Conservation (phyloP, 2,329 filamentous ascomycete genomes). For the Fusarium sp. region DNA sequence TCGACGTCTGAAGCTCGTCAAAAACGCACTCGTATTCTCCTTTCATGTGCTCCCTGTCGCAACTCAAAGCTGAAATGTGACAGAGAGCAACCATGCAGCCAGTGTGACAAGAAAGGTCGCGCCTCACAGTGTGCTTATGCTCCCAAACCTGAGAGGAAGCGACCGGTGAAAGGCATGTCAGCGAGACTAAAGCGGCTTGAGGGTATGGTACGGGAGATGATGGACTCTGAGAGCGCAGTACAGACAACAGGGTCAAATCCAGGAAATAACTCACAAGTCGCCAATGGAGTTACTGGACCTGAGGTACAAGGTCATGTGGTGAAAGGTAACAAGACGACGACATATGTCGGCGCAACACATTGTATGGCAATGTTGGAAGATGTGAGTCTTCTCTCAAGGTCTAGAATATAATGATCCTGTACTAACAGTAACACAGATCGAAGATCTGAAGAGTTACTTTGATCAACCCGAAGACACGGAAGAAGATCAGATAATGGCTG, state of each 20-base stretch:
- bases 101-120: conserved; percentile 63
- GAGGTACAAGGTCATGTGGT: conserved; percentile 56
- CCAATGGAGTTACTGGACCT: conserved; percentile 37
- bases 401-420: not conserved
- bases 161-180: conserved; percentile 62
- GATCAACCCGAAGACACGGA: conserved; percentile 57
- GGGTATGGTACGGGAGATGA: conserved; percentile 67
- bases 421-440: conserved; percentile 57
- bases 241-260: not conserved
- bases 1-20: conserved; percentile 39
- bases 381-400: conserved; percentile 53
- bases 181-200: conserved; percentile 66
- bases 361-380: conserved; percentile 70
- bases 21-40: conserved; percentile 62
- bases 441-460: conserved; percentile 69
- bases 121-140: conserved; percentile 61
- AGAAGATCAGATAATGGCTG: conserved; percentile 48
- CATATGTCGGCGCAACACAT: conserved; percentile 69
- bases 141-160: conserved; percentile 55
- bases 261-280: not conserved
- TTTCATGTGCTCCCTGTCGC: conserved; percentile 65
- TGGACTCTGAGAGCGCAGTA: conserved; percentile 54
- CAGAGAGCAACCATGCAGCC: conserved; percentile 61
- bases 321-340: conserved; percentile 55
- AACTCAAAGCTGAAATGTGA: conserved; percentile 68